Evolutionary conservation across 495 filamentous ascomycete genomes (phyloP).

Genomic region (Penicilliopsis zonata): DNA sequence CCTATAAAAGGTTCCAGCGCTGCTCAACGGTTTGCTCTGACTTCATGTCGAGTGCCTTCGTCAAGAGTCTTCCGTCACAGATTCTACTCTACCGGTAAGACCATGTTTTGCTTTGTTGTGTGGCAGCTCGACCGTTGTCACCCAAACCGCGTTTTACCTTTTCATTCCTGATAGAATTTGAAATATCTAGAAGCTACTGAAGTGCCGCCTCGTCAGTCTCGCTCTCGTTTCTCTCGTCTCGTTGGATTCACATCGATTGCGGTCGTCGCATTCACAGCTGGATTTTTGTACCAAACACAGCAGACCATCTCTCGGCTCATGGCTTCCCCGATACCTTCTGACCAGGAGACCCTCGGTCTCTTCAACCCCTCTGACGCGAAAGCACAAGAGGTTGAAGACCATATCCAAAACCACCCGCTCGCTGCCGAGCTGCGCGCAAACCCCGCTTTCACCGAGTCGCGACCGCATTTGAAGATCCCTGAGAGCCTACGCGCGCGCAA

Average conservation of each 20-base stretch:
- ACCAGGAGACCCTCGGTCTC: slow-evolving; percentile 59
- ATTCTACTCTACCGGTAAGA: slow-evolving; percentile 6
- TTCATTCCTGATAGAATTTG: too few species aligned
- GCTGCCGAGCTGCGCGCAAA: slow-evolving; percentile 50
- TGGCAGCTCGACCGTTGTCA: slow-evolving; percentile 1
- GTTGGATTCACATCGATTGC: slow-evolving; percentile 29
- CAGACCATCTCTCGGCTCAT: slow-evolving; percentile 25
- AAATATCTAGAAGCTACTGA: too few species aligned
- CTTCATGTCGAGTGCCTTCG: slow-evolving; percentile 1
- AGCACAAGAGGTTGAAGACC: slow-evolving; percentile 51
- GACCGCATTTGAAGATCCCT: slow-evolving; percentile 83
- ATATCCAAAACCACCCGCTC: slow-evolving; percentile 67
- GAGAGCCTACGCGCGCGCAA: slow-evolving; percentile 51
- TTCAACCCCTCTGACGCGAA: slow-evolving; percentile 52
- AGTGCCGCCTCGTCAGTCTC: slow-evolving; percentile 8
- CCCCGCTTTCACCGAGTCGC: slow-evolving; percentile 57
- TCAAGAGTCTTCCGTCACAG: slow-evolving; percentile 1
- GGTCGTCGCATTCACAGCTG: slow-evolving; percentile 21
- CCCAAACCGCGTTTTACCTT: too few species aligned
- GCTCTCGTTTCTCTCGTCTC: slow-evolving; percentile 24
- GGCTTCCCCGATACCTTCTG: slow-evolving; percentile 39
- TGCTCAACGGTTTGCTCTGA: slow-evolving; percentile 2
- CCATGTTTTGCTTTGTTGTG: neutral
- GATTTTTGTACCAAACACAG: slow-evolving; percentile 14
- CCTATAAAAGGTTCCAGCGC: slow-evolving; percentile 6